These are phyloP conservation scores for Podochytrium sp. DNA, from an alignment of 192 early-diverging fungal species.

Conservation along the genomic window DNA sequence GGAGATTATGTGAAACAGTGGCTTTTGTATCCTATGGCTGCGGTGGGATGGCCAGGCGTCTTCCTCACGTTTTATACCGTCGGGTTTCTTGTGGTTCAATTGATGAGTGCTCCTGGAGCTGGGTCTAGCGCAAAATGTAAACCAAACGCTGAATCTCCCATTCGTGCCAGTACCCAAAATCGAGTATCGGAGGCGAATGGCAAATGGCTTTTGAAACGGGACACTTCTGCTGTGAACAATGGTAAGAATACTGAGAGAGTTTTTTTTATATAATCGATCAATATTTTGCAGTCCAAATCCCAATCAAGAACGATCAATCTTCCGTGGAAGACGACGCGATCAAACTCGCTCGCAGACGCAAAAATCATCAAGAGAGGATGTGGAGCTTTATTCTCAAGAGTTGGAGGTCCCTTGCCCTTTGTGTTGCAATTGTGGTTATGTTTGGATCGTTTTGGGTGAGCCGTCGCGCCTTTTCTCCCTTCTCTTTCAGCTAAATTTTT, in stretches of 20 bases:
- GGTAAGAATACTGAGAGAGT: no score
- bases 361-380: neutral
- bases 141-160: no score
- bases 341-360: neutral
- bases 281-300: no score
- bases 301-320: no score
- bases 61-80: neutral
- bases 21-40: neutral
- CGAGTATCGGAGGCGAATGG: no score
- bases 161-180: no score
- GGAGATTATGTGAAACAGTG: neutral
- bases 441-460: slow-evolving; percentile 17
- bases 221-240: no score
- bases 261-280: no score
- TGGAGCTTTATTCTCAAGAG: slow-evolving; percentile 13
- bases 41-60: slow-evolving; percentile 9
- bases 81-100: neutral
- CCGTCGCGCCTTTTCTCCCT: neutral
- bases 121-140: no score
- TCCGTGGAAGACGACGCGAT: neutral
- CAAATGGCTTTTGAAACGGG: no score
- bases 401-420: slow-evolving; percentile 9
- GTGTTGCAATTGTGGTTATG: neutral
- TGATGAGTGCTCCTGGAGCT: neutral
- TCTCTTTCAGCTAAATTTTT: neutral